Percentiles rank a stretch among this genome's conserved stretches.
These are phyloP conservation scores for Sphagnurus paluster DNA, from an alignment of 1,284 basidiomycete genomes.

Conservation along the genomic window DNA sequence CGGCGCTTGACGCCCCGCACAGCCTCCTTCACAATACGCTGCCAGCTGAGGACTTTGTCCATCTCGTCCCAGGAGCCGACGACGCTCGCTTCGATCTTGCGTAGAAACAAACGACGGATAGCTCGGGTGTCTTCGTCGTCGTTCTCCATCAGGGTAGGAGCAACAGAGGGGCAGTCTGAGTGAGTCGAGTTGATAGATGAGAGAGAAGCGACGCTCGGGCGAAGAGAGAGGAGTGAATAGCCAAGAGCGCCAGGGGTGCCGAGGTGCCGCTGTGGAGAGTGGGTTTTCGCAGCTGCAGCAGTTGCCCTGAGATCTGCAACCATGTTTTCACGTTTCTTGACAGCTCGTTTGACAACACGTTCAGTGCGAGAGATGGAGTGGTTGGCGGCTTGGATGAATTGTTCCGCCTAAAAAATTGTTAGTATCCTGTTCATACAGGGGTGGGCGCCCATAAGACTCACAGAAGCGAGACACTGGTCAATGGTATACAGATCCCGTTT, in stretches of 20 bases:
- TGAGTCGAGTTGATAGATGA: constrained; percentile 38
- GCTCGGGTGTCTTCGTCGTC: constrained; percentile 59
- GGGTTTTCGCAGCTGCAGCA: constrained; percentile 20
- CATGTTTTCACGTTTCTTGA: constrained; percentile 44
- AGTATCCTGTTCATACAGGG: neutral
- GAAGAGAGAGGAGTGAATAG: constrained; percentile 30
- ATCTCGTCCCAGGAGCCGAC: constrained; percentile 64
- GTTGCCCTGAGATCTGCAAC: constrained; percentile 33
- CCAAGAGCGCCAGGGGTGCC: constrained; percentile 28
- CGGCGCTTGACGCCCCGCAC: constrained; percentile 55
- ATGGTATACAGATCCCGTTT: constrained; percentile 55
- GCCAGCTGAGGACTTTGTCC: constrained; percentile 57
- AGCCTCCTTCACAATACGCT: constrained; percentile 62
- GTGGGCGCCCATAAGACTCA: constrained; percentile 22
- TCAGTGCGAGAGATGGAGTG: constrained; percentile 55
- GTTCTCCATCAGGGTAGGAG: constrained; percentile 34
- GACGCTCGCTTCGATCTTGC: constrained; percentile 60
- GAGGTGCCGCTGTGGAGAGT: constrained; percentile 20
- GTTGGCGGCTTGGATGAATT: constrained; percentile 50
- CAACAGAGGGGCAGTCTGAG: constrained; percentile 39
- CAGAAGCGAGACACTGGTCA: constrained; percentile 45
- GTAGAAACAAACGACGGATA: constrained; percentile 57
- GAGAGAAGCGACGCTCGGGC: constrained; percentile 39
- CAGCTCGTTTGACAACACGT: constrained; percentile 46
- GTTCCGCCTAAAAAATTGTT: constrained; percentile 42